These are phyloP conservation scores for Phlyctochytrium arcticum DNA, from an alignment of 192 early-diverging fungal species.

Conservation along the genomic window DNA sequence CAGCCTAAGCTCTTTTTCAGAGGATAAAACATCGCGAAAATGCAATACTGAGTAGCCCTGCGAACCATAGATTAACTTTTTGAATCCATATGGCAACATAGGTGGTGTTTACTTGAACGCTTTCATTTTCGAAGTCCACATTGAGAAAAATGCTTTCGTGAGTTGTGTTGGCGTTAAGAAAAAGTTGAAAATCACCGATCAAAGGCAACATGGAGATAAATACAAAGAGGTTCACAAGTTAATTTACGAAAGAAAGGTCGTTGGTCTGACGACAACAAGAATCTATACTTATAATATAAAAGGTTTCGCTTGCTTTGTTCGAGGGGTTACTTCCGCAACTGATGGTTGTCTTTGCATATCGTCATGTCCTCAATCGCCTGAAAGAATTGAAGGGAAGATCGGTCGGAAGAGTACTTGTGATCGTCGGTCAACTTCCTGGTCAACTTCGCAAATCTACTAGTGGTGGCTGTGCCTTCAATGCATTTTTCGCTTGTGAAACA, in stretches of 20 bases:
- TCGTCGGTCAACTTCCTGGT: too few relatives aligned
- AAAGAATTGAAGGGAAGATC: too few relatives aligned
- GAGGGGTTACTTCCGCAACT: background rate
- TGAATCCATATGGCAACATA: background rate
- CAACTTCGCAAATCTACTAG: too few relatives aligned
- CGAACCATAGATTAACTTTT: background rate
- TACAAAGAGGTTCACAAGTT: background rate
- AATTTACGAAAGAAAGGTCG: background rate
- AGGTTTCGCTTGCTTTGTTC: conserved; percentile 3
- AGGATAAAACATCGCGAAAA: background rate
- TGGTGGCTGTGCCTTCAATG: too few relatives aligned
- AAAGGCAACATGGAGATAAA: background rate
- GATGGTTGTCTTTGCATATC: conserved; percentile 11
- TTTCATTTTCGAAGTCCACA: conserved; percentile 18
- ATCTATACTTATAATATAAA: conserved; percentile 29
- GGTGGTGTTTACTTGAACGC: conserved; percentile 11
- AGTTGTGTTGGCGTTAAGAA: conserved; percentile 8
- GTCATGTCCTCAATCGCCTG: too few relatives aligned
- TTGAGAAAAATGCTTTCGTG: conserved; percentile 28
- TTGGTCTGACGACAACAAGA: background rate
- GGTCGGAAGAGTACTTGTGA: too few relatives aligned
- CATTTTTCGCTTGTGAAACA: too few relatives aligned
- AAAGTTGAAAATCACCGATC: background rate
- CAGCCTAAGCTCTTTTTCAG: conserved; percentile 21
- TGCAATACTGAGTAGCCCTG: background rate